Percentiles rank a stretch among this genome's conserved stretches.
Evolutionary conservation across 2,329 filamentous ascomycete genomes (phyloP).

Genomic region (Cordyceps fumosorosea): DNA sequence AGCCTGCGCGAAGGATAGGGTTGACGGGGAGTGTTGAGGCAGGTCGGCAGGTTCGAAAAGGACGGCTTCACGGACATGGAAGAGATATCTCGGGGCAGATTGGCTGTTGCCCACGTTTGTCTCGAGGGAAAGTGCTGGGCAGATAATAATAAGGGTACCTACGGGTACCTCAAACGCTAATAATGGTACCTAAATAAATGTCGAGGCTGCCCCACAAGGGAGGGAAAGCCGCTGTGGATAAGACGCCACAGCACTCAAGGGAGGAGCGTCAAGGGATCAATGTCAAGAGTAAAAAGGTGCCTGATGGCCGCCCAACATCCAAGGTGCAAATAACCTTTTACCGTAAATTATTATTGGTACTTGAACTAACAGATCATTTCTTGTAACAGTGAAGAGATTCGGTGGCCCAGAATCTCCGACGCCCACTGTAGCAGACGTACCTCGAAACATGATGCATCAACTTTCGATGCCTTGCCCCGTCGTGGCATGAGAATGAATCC

Average conservation of each 20-base stretch:
- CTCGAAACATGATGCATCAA: neutral
- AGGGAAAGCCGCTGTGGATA: constrained; percentile 11
- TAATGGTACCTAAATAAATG: neutral
- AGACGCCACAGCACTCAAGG: constrained; percentile 6
- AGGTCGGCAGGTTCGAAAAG: neutral
- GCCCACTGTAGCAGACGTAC: neutral
- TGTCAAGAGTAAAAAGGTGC: neutral
- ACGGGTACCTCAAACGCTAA: too few species aligned
- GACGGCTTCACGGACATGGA: neutral
- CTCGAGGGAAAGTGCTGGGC: neutral
- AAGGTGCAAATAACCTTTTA: neutral
- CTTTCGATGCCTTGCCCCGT: neutral
- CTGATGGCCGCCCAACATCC: neutral
- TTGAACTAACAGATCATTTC: too few species aligned
- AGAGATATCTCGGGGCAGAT: neutral
- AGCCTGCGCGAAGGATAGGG: constrained; percentile 2
- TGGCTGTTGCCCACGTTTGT: neutral
- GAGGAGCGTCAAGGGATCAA: neutral
- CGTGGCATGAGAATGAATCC: neutral
- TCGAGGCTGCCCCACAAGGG: neutral
- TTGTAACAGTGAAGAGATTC: neutral
- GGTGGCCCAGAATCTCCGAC: neutral
- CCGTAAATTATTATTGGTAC: too few species aligned
- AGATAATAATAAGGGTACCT: neutral
- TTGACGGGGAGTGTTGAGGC: neutral